These are phyloP conservation scores for Thelonectria discophora DNA, from an alignment of 2,329 filamentous ascomycete genomes.

Conservation along the genomic window DNA sequence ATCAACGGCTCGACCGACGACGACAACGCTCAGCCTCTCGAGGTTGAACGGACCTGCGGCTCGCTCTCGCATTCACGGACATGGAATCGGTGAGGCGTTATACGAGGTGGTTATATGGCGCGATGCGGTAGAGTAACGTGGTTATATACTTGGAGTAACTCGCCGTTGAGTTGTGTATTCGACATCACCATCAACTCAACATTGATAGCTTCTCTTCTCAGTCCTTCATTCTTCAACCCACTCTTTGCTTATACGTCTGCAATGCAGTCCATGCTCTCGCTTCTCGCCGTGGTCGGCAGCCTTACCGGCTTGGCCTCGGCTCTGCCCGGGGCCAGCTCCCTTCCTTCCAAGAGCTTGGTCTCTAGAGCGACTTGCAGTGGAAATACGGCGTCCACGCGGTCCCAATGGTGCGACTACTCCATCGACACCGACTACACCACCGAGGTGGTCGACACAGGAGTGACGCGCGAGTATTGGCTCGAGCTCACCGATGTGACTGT, in stretches of 20 bases:
- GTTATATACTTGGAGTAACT: neutral
- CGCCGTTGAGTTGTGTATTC: neutral
- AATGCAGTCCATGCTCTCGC: slow-evolving; percentile 2
- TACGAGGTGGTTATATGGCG: neutral
- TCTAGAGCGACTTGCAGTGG: slow-evolving; percentile 29
- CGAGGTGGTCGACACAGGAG: slow-evolving; percentile 56
- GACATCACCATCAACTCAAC: neutral
- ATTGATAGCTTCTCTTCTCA: neutral
- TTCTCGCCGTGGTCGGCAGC: slow-evolving; percentile 4
- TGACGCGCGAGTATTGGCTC: slow-evolving; percentile 60
- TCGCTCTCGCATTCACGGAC: neutral
- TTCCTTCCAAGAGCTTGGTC: neutral
- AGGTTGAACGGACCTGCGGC: too few species aligned
- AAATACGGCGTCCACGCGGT: slow-evolving; percentile 46
- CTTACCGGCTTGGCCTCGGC: slow-evolving; percentile 3
- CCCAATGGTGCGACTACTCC: slow-evolving; percentile 58
- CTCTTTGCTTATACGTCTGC: neutral
- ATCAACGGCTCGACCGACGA: neutral
- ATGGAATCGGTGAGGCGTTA: neutral
- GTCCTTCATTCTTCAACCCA: neutral
- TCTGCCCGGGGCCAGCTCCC: neutral
- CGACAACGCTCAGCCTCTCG: neutral
- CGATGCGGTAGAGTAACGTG: neutral
- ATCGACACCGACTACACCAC: slow-evolving; percentile 57
- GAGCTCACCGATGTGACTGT: slow-evolving; percentile 52